phyloP scores from a whole-genome alignment of 768 basidiomycete species.

The Kwoniella botswanensis region DNA sequence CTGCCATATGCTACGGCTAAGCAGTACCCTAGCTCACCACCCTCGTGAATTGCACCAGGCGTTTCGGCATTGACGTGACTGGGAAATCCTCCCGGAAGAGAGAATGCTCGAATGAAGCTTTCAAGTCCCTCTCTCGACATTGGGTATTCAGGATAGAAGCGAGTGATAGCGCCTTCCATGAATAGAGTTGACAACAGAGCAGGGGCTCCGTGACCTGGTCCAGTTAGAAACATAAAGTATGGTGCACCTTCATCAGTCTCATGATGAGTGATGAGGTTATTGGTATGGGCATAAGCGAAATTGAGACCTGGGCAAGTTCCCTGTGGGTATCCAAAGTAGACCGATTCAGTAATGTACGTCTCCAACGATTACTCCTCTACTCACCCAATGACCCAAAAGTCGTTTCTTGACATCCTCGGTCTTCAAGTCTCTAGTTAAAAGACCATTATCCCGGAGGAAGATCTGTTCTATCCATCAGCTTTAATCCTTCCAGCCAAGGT shows the following conservation, averaged over 20 bases:
- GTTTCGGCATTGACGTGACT: conserved; percentile 66
- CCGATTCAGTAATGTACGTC: too few species aligned
- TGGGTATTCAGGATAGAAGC: conserved; percentile 61
- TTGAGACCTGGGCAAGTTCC: conserved; percentile 72
- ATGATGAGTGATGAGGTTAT: conserved; percentile 59
- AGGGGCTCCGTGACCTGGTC: conserved; percentile 82
- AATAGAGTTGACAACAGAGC: conserved; percentile 83
- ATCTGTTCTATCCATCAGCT: conserved; percentile 51
- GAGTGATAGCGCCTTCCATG: conserved; percentile 70
- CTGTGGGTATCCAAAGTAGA: conserved; percentile 1
- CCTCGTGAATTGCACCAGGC: conserved; percentile 89
- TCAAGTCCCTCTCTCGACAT: conserved; percentile 57
- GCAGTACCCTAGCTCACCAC: conserved; percentile 84
- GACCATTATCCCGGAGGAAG: conserved; percentile 74
- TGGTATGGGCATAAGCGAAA: conserved; percentile 74
- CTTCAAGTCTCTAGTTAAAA: conserved; percentile 66
- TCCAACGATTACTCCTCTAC: conserved; percentile 2
- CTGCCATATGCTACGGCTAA: conserved; percentile 83
- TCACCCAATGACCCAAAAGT: conserved; percentile 82
- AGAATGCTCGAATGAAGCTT: conserved; percentile 75
- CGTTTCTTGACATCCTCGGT: conserved; percentile 78
- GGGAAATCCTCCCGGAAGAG: conserved; percentile 81
- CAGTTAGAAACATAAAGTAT: conserved; percentile 75
- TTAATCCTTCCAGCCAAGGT: neutral
- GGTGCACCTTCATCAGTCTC: conserved; percentile 58